phyloP scores from a whole-genome alignment of 1,139 yeast species.

The Candida buenavistaensis region DNA sequence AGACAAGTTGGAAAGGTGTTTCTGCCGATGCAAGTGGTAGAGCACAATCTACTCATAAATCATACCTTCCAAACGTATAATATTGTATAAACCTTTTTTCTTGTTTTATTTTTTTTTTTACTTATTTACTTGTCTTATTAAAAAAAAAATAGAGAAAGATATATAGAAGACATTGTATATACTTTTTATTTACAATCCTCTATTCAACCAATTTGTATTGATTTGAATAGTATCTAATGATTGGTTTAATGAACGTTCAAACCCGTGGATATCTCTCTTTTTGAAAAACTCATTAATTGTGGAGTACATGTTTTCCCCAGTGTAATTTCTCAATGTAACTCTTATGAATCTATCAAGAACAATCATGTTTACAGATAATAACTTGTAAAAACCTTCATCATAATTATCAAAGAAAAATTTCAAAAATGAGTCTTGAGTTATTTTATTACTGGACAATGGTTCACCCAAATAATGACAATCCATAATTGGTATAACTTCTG shows the following conservation, averaged over 20 bases:
- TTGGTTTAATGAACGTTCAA: conserved; percentile 59
- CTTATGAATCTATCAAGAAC: conserved; percentile 66
- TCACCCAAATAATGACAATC: conserved; percentile 62
- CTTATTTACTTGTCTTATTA: too few species aligned
- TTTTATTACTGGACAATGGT: conserved; percentile 35
- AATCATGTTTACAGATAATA: conserved; percentile 57
- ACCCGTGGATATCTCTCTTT: conserved; percentile 57
- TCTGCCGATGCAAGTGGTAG: conserved; percentile 95
- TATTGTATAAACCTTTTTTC: conserved; percentile 3
- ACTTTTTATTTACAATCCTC: conserved; percentile 20
- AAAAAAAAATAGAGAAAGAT: conserved; percentile 2
- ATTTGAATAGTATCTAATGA: conserved; percentile 53
- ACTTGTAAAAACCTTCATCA: conserved; percentile 40
- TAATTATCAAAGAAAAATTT: conserved; percentile 55
- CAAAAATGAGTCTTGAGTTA: conserved; percentile 55
- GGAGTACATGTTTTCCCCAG: conserved; percentile 30
- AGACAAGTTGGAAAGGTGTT: conserved; percentile 98
- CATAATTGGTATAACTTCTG: conserved; percentile 60
- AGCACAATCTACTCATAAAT: conserved; percentile 84
- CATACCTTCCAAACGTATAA: conserved; percentile 1
- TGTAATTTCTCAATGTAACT: conserved; percentile 49
- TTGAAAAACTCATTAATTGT: conserved; percentile 54
- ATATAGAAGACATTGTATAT: too few species aligned
- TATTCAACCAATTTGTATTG: conserved; percentile 48
- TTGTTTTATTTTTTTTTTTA: too few species aligned